Base-by-base conservation (phyloP, 2,329 filamentous ascomycete genomes). In the Pseudogymnoascus sp. region DNA sequence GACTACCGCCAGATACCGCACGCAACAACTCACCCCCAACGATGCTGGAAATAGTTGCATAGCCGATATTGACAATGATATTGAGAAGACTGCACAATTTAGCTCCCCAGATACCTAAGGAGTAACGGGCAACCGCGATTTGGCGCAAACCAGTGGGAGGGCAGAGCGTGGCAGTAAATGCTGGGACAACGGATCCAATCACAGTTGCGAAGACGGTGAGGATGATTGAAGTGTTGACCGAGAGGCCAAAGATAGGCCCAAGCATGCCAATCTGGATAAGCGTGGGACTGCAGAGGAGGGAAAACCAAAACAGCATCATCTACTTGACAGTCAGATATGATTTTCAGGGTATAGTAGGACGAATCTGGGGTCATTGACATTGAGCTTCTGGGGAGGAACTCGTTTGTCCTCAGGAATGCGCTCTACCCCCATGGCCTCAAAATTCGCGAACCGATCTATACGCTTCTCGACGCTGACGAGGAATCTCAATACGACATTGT, bases 31-130 rank as follows among this genome's bases (percentile, higher is more conserved):
- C 79, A 2, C 83, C 84, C 30, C 83, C 84, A 9, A 86, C 75
- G 57, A 86, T 81, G 64, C 77, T 80, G 66, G 81, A 81, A 65
- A 87, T 79, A 66, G 86, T 77, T 60, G 79, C 81, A 73, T 86
- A 87, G 22, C 83, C 83, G 4, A 78, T 81, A 35, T 68, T 65
- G 16, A 70, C 64, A 16, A 70, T 62, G 18, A 69, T 65, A 50
- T 71, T 71, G 8, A 71, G 60, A 4, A 68, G 30, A 2, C 65
- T 67, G 39, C 67, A 68, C 8, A 71, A 30, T 61, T 70, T 70
- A 58, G 68, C 66, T 2, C 65, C 65, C 66, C 67, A 71, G 64
- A 67, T 65, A 14, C 70, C 70, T 61, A 71, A 69, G 8, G 67
- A 64, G 57, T 68, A 71, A 7, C 70, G 66, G 25, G 67, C 63